These are phyloP conservation scores for Quercus phellos DNA, from an alignment of 331 rosid genomes.

Conservation along the genomic window DNA sequence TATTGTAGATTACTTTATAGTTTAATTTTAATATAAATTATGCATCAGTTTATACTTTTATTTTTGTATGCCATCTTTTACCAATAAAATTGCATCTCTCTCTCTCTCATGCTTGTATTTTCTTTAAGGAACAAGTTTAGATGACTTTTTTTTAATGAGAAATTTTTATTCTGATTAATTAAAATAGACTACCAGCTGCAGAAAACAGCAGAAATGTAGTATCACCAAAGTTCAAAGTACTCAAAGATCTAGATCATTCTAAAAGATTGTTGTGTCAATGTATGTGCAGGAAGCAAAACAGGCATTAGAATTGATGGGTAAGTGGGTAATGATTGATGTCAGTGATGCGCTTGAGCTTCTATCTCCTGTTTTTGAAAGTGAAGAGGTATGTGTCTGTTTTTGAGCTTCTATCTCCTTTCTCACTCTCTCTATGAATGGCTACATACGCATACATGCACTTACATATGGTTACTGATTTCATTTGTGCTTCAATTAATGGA, in stretches of 20 bases:
- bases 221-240: background rate
- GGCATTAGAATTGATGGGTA: constrained; percentile 85
- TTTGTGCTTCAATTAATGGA: background rate
- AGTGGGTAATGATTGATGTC: constrained; percentile 96
- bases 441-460: background rate
- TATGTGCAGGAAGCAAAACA: constrained; percentile 91
- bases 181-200: background rate
- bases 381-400: constrained; percentile 65
- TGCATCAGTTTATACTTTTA: background rate
- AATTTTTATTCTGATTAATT: too few relatives aligned
- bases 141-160: background rate
- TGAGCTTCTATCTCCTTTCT: constrained; percentile 63
- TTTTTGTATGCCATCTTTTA: background rate
- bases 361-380: constrained; percentile 96
- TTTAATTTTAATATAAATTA: too few relatives aligned
- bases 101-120: background rate
- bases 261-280: constrained; percentile 16
- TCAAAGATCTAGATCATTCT: background rate
- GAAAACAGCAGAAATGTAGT: background rate
- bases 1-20: too few relatives aligned
- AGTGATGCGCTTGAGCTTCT: constrained; percentile 90
- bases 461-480: background rate
- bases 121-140: background rate
- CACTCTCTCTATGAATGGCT: background rate
- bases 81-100: background rate